A percentile compares a stretch with the other conserved stretches of the same genome.
These are phyloP conservation scores for Termitomyces sp. DNA, from an alignment of 768 basidiomycete genomes.

Conservation along the genomic window DNA sequence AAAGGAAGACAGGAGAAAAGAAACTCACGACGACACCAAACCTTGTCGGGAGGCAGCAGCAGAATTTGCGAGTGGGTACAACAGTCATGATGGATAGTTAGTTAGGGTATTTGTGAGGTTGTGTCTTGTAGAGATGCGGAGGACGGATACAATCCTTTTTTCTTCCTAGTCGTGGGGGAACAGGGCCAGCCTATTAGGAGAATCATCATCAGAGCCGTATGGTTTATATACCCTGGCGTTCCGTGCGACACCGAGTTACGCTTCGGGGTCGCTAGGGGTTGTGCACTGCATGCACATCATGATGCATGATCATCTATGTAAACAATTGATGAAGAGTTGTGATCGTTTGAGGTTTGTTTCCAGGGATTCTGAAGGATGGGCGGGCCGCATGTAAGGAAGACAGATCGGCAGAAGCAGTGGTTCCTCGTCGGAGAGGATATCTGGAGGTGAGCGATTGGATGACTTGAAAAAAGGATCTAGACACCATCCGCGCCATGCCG, in stretches of 20 bases:
- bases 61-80: constrained; percentile 43
- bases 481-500: neutral
- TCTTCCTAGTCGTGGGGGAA: constrained; percentile 24
- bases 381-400: neutral
- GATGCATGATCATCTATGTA: constrained; percentile 3
- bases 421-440: neutral
- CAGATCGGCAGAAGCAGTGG: neutral
- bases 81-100: constrained; percentile 30
- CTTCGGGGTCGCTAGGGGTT: constrained; percentile 11
- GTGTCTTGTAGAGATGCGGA: constrained; percentile 13
- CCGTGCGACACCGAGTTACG: constrained; percentile 15
- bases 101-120: constrained; percentile 4
- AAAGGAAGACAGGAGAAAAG: neutral
- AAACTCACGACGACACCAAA: constrained; percentile 45
- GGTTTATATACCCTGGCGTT: constrained; percentile 31
- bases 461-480: neutral
- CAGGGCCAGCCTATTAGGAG: constrained; percentile 47
- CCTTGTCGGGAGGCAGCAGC: constrained; percentile 50
- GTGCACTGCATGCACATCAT: constrained; percentile 8
- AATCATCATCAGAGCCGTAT: constrained; percentile 6
- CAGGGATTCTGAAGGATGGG: constrained; percentile 1
- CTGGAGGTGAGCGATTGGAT: neutral
- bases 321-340: constrained; percentile 8
- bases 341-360: constrained; percentile 17
- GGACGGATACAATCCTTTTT: constrained; percentile 20